Percentiles rank a stretch among this genome's conserved stretches.
Conservation (phyloP, 2,329 filamentous ascomycete genomes). For the Trichoderma sp. region DNA sequence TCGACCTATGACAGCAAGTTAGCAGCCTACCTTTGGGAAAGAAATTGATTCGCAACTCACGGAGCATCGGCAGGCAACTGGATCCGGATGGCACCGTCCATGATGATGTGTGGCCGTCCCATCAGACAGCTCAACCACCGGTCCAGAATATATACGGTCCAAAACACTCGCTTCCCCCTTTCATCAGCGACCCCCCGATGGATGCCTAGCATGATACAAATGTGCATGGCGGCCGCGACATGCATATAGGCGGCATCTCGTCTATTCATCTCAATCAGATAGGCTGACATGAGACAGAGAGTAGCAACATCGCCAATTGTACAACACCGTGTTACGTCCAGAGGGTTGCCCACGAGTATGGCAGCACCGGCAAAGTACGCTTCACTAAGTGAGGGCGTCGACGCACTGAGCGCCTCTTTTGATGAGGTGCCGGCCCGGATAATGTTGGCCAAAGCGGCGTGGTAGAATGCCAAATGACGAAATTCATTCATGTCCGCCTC, state of each 20-base stretch:
- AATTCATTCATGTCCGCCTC: slow-evolving; percentile 28
- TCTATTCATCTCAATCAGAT: slow-evolving; percentile 48
- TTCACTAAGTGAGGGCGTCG: slow-evolving; percentile 37
- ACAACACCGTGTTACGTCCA: slow-evolving; percentile 40
- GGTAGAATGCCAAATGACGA: slow-evolving; percentile 44
- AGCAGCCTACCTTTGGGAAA: not conserved
- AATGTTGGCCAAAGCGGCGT: slow-evolving; percentile 44
- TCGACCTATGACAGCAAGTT: slow-evolving; percentile 30
- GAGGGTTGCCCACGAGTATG: slow-evolving; percentile 44
- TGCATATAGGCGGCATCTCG: slow-evolving; percentile 49
- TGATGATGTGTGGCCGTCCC: slow-evolving; percentile 46
- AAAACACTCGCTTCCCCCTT: slow-evolving; percentile 46
- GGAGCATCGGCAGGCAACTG: slow-evolving; percentile 38
- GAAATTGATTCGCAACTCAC: slow-evolving; percentile 33
- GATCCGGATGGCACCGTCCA: slow-evolving; percentile 47
- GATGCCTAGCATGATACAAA: slow-evolving; percentile 48
- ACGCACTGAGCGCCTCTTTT: slow-evolving; percentile 14
- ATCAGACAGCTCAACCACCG: slow-evolving; percentile 48
- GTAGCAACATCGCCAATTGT: slow-evolving; percentile 44
- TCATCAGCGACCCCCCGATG: slow-evolving; percentile 45
- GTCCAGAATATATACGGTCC: slow-evolving; percentile 52
- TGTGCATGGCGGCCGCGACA: slow-evolving; percentile 46
- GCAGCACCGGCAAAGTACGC: slow-evolving; percentile 44
- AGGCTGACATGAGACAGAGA: slow-evolving; percentile 47
- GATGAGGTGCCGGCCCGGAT: slow-evolving; percentile 31